These are phyloP conservation scores for Persicaria maculosa DNA, from an alignment of 148 eudicot species.

Conservation along the genomic window DNA sequence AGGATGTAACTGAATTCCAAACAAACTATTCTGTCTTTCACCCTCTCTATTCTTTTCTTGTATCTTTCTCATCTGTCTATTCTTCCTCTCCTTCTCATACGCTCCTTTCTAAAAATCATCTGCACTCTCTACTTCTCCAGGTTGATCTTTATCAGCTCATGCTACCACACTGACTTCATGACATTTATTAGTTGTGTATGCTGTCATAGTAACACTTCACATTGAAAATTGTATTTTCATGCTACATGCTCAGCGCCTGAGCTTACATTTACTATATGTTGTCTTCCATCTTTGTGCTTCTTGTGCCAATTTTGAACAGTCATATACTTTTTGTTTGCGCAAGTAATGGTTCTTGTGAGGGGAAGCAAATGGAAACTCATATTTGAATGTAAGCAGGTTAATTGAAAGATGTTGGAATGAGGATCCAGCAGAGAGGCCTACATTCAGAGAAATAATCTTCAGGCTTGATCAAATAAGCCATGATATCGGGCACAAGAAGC, in stretches of 20 bases:
- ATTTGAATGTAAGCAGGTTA: slow-evolving; percentile 36
- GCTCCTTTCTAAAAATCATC: too few species aligned
- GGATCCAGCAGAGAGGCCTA: slow-evolving; percentile 67
- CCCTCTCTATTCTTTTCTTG: too few species aligned
- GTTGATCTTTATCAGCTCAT: too few species aligned
- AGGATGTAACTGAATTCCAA: too few species aligned
- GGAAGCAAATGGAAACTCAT: background rate
- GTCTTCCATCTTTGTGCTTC: background rate
- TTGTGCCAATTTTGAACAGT: background rate
- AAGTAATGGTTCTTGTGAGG: background rate
- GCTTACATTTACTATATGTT: background rate
- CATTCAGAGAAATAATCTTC: slow-evolving; percentile 65
- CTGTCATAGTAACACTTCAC: too few species aligned
- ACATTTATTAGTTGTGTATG: too few species aligned
- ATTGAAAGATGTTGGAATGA: slow-evolving; percentile 86
- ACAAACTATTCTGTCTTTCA: too few species aligned
- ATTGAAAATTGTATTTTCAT: background rate
- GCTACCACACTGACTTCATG: too few species aligned
- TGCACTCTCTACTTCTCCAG: too few species aligned
- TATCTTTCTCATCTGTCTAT: too few species aligned
- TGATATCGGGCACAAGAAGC: slow-evolving; percentile 46
- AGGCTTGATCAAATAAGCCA: slow-evolving; percentile 52
- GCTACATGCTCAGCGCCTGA: background rate
- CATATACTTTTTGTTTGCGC: background rate
- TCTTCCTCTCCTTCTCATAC: too few species aligned